Evolutionary conservation across 768 basidiomycete genomes (phyloP), one percentile per base, ranked within the genome.

Genomic region (Lactifluus hygrophoroides): DNA sequence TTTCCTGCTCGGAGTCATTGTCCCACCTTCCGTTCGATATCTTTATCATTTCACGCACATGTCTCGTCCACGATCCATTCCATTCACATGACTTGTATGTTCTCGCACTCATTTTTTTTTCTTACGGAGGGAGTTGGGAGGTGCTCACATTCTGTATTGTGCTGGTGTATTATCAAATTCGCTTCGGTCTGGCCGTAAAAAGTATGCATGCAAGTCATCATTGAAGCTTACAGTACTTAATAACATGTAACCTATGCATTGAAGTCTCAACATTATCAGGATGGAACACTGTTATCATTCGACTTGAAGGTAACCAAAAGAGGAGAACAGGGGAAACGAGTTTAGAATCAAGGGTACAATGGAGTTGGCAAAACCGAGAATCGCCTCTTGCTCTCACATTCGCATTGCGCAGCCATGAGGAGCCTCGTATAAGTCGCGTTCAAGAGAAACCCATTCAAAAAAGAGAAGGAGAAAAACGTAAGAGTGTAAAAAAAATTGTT

Each of bases 41-140:
- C 53, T 47, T 62, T 62, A 62, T 62, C 43, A 37, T 46, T 37
- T 51, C 51, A 40, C 46, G 10, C 45, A 10, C 58, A 34, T 13
- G 16, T 46, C 25, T 23, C 9, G 13, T 27, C 42, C 17, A 32
- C 49, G 5, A 7, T 17, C 49, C 56, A 53, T 38, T 37, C 43
- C 34, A 27, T 34, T 44, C 46, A 32, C 25, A 50, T 37, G 23
- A 38, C 6, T 40, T 27, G 21, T 49, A 17, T 54, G n/a, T 30
- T 44, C 47, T 55, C 38, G 27, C 38, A 23, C 25, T n/a, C 25
- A 13, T 37, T 40, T 52, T 17, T 40, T 32, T 27, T 11, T 19
- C 16, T 16, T 30, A 40, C 10, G 3, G 21, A 48, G 5, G 7
- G 45, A 28, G 17, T 5, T 6, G 11, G 13, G 38, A 8, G 21